Percentiles rank a stretch among this genome's conserved stretches.
phyloP scores from a whole-genome alignment of 768 basidiomycete genomes.

The Leucogyrophana mollusca region DNA sequence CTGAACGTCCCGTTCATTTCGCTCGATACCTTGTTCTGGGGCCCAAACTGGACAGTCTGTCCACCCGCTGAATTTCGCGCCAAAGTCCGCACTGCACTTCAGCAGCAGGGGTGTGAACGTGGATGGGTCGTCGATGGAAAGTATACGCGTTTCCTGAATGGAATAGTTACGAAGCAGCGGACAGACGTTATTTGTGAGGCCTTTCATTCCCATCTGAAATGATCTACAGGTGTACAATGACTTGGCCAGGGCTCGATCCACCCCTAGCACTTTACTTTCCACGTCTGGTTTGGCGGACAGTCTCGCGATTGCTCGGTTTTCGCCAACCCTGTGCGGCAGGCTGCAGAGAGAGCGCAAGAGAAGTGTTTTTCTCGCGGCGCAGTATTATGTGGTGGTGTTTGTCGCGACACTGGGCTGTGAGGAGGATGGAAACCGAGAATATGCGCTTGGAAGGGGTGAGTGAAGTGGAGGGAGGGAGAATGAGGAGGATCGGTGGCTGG shows the following conservation, averaged over 20 bases:
- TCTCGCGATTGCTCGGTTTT: constrained; percentile 40
- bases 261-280: constrained; percentile 62
- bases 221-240: neutral
- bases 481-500: constrained; percentile 55
- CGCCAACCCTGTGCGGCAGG: constrained; percentile 44
- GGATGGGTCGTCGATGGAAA: constrained; percentile 60
- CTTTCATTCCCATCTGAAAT: neutral
- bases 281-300: constrained; percentile 51
- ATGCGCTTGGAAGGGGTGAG: constrained; percentile 33
- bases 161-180: constrained; percentile 33
- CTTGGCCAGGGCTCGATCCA: constrained; percentile 60
- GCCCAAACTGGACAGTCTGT: constrained; percentile 44
- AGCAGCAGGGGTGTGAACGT: constrained; percentile 23
- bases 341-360: constrained; percentile 40
- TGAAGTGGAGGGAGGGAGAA: constrained; percentile 30
- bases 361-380: constrained; percentile 44
- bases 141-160: constrained; percentile 30
- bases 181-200: constrained; percentile 58
- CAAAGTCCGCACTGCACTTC: constrained; percentile 18
- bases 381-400: constrained; percentile 56
- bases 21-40: constrained; percentile 48
- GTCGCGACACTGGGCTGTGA: constrained; percentile 33
- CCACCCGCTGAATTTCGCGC: constrained; percentile 25
- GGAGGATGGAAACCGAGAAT: constrained; percentile 21
- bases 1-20: constrained; percentile 46